Base-by-base conservation (phyloP, 108 stramenopile species). In the Discostella pseudostelligera region DNA sequence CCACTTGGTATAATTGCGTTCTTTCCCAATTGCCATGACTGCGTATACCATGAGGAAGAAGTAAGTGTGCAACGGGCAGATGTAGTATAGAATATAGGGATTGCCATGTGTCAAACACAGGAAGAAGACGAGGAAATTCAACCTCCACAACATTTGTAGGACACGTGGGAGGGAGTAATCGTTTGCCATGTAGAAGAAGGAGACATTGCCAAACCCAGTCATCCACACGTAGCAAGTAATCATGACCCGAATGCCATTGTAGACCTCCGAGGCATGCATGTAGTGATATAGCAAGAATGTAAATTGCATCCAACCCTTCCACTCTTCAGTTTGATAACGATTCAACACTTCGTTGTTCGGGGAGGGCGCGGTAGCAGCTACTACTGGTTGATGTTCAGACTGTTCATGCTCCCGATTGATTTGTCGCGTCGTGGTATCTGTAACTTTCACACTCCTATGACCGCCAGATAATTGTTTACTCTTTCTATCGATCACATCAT, bases 291-390 rank as follows among this genome's bases (percentile, higher is more conserved):
- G 79, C 39, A 99, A 72, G 69, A 99, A 98, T 70, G 96, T 93
- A 67, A 94, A 95, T 81, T 98, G 97, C 98, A 99, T 99, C 92
- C 92, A 93, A 40, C 88, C 93, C 64, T 99, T 99, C 98, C 98
- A 99, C 71, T 99, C 98, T 65, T 98, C 96, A 0, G 98, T 99
- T 72, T 99, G 98, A 69, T 97, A 84, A 54, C 97, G 86, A 82
- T 97, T 96, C 14, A 98, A 79, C 20, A 98, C 72, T 56, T 89
- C 88, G 40, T 85, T 83, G 29, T 72, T 73, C 49, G 87, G 74
- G 19, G 81, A 80, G n/a, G 72, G 24, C 14, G 74, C 43, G 35
- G 62, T 16, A 19, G 25, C n/a, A 39, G n/a, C n/a, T n/a, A n/a
- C n/a, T n/a, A n/a, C n/a, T n/a, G n/a, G n/a, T n/a, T n/a, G n/a